Percentiles rank a stretch among this genome's conserved stretches.
Evolutionary conservation across 371 early-diverging fungal species (phyloP).

Genomic region (Choanephora cucurbitarum): DNA sequence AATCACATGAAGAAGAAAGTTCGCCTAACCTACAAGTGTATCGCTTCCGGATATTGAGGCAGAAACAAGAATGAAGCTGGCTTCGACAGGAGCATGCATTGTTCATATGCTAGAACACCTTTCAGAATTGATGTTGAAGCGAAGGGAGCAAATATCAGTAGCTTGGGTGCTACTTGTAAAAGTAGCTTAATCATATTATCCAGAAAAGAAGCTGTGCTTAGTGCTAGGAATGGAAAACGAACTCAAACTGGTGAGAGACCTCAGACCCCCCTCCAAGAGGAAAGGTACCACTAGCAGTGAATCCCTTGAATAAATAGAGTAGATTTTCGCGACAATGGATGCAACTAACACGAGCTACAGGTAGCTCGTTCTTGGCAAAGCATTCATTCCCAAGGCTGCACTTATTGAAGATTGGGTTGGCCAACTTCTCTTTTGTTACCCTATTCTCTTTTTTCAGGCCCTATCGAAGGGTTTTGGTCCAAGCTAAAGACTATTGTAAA

Average conservation of each 20-base stretch:
- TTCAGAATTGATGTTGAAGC: too few species aligned
- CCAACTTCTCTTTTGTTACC: slow-evolving; percentile 4
- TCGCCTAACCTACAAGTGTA: too few species aligned
- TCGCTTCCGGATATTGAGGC: too few species aligned
- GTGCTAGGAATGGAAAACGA: slow-evolving; percentile 8
- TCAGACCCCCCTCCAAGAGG: slow-evolving; percentile 4
- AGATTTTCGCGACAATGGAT: slow-evolving; percentile 18
- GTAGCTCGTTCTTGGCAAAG: slow-evolving; percentile 21
- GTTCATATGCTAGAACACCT: slow-evolving; percentile 26
- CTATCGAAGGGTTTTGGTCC: slow-evolving; percentile 22
- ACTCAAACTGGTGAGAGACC: slow-evolving; percentile 9
- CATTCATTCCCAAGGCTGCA: slow-evolving; percentile 13
- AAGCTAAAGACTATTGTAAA: slow-evolving; percentile 18
- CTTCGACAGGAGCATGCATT: too few species aligned
- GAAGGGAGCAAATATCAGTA: too few species aligned
- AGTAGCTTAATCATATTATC: slow-evolving; percentile 14
- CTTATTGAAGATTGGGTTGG: slow-evolving; percentile 16
- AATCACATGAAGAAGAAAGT: too few species aligned
- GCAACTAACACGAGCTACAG: slow-evolving; percentile 13
- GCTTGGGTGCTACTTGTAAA: slow-evolving; percentile 11
- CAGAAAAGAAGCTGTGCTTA: slow-evolving; percentile 13
- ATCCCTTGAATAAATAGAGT: slow-evolving; percentile 19
- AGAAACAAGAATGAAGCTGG: too few species aligned
- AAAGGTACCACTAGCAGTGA: slow-evolving; percentile 18
- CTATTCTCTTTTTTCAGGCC: slow-evolving; percentile 19